Conservation (phyloP, 192 early-diverging fungal species). For the Coemansia sp. region DNA sequence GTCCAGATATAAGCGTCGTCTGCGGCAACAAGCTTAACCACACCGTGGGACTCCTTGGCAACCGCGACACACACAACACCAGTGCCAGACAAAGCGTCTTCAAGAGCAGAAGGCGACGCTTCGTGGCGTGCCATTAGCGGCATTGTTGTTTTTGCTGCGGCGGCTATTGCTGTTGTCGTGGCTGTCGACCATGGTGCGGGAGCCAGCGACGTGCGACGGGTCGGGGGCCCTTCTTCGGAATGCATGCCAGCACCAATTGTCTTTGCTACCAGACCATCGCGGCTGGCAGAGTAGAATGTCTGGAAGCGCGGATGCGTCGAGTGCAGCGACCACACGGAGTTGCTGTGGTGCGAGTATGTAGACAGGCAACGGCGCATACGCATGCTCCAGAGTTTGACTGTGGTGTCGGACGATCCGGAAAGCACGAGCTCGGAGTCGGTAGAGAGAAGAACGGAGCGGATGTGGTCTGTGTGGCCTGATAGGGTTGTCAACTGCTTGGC, state of each 20-base stretch:
- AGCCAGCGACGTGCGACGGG: constrained; percentile 20
- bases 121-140: not conserved
- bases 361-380: constrained; percentile 82
- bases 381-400: constrained; percentile 97
- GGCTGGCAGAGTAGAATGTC: constrained; percentile 89
- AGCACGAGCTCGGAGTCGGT: constrained; percentile 86
- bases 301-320: constrained; percentile 83
- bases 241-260: constrained; percentile 61
- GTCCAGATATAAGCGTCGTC: constrained; percentile 91
- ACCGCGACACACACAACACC: constrained; percentile 71
- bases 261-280: constrained; percentile 90
- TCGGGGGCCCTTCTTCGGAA: constrained; percentile 15
- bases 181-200: constrained; percentile 6
- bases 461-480: constrained; percentile 94
- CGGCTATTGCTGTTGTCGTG: not conserved
- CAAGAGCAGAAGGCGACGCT: constrained; percentile 2
- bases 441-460: constrained; percentile 82
- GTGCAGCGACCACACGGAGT: constrained; percentile 89
- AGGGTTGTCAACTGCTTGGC: constrained; percentile 74
- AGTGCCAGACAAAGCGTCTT: constrained; percentile 15
- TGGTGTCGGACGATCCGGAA: constrained; percentile 90
- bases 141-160: not conserved
- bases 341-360: constrained; percentile 84
- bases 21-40: constrained; percentile 82
- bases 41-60: constrained; percentile 79